Base-by-base conservation (phyloP, 2,329 filamentous ascomycete species). In the Cordyceps militaris region DNA sequence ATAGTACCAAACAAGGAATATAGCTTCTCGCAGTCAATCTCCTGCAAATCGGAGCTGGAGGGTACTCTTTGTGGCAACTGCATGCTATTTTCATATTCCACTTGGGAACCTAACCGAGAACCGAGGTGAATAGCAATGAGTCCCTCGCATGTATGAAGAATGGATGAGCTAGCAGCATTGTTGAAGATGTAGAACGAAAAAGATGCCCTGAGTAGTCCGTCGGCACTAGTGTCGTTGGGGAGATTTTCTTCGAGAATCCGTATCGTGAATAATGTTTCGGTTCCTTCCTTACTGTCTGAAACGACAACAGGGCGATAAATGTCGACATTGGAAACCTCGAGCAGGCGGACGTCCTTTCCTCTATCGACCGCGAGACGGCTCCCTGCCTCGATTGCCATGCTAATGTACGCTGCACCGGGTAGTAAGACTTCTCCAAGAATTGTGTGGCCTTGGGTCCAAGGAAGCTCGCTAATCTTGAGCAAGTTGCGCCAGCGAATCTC, bases 401-500 rank as follows among this genome's bases (percentile, higher is more conserved):
- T 65, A 1, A 77, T 54, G 61, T 76, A 79, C 0, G 68, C 76
- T 0, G 76, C 71, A 1, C 64, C 72, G 0, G 79, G 78, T 49
- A 78, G 76, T 6, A 80, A 65, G 10, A 71, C 65, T 32, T 75
- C 64, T 21, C 75, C 79, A 60, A 83, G 79, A 62, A 84, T 75
- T 56, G 70, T 69, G 68, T 85, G 82, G 61, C 83, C 77, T 32
- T 77, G 71, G 10, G 83, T 69, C 71, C 84, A 85, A 3, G 83
- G 76, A 0, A 78, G 64, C 59, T 80, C 76, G 23, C 75, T 72
- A 2, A 75, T 59, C 7, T 73, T 71, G 36, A 79, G 64, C 30
- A 79, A 71, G 60, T 78, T 77, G 50, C 76, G 68, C 77, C 77
- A 80, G 1, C 69, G 74, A 1, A 65, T 64, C 30, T 74, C 67